Evolutionary conservation across 2,329 filamentous ascomycete genomes (phyloP).

Genomic region (Aspergillus texensis): DNA sequence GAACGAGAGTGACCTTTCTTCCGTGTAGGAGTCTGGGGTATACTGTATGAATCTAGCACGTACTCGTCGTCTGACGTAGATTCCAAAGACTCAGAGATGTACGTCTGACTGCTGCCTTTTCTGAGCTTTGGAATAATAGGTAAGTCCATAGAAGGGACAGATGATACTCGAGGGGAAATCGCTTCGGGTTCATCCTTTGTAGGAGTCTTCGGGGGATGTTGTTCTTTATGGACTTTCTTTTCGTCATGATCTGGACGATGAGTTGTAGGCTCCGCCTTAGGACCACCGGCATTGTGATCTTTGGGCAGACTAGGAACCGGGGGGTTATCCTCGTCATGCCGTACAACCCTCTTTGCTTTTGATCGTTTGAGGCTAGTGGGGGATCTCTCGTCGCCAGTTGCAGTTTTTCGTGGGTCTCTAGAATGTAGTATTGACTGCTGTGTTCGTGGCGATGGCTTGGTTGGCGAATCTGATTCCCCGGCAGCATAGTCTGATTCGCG

Average conservation of each 20-base stretch:
- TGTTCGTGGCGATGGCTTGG: slow-evolving; percentile 25
- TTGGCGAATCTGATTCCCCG: slow-evolving; percentile 25
- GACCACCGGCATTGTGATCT: slow-evolving; percentile 25
- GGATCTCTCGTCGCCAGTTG: slow-evolving; percentile 32
- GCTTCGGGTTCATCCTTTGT: slow-evolving; percentile 29
- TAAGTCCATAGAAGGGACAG: slow-evolving; percentile 49
- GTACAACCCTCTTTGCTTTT: slow-evolving; percentile 45
- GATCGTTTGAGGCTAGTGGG: slow-evolving; percentile 41
- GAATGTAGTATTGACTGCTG: slow-evolving; percentile 38
- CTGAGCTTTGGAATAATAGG: slow-evolving; percentile 49
- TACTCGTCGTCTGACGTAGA: slow-evolving; percentile 30
- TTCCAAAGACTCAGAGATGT: slow-evolving; percentile 28
- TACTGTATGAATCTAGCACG: slow-evolving; percentile 21
- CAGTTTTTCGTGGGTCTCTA: slow-evolving; percentile 25
- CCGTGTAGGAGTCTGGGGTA: slow-evolving; percentile 30
- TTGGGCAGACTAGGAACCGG: slow-evolving; percentile 30
- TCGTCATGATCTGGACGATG: slow-evolving; percentile 15
- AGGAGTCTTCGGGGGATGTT: slow-evolving; percentile 28
- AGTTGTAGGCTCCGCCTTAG: slow-evolving; percentile 15
- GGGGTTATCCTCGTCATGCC: slow-evolving; percentile 37
- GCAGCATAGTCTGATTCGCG: slow-evolving; percentile 37
- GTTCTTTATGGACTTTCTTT: slow-evolving; percentile 20
- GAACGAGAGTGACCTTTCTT: slow-evolving; percentile 29
- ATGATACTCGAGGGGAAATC: slow-evolving; percentile 46
- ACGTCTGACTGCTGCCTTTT: slow-evolving; percentile 39